A percentile compares a stretch with the other conserved stretches of the same genome.
These are phyloP conservation scores for Cercospora citrullina DNA, from an alignment of 2,329 filamentous ascomycete species.

Conservation along the genomic window DNA sequence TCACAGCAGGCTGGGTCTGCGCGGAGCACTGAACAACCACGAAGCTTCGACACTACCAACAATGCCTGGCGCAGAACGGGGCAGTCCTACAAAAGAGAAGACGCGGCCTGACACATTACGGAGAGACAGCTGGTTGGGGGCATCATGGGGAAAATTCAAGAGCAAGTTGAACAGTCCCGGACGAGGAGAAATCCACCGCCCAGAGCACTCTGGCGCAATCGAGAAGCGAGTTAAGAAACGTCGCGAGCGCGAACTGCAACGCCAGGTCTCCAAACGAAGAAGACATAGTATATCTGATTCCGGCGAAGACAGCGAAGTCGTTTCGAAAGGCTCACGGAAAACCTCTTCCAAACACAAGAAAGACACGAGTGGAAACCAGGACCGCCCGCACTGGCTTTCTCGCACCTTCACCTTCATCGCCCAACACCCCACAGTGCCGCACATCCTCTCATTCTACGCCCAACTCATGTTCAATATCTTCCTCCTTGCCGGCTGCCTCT, in stretches of 20 bases:
- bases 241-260: slow-evolving; percentile 32
- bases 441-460: slow-evolving; percentile 66
- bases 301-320: slow-evolving; percentile 32
- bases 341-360: slow-evolving; percentile 25
- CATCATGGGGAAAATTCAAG: slow-evolving; percentile 31
- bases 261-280: slow-evolving; percentile 28
- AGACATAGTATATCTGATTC: slow-evolving; percentile 39
- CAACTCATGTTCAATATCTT: slow-evolving; percentile 67
- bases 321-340: slow-evolving; percentile 30
- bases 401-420: slow-evolving; percentile 63
- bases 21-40: slow-evolving; percentile 28
- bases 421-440: slow-evolving; percentile 64
- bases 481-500: slow-evolving; percentile 59
- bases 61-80: slow-evolving; percentile 27
- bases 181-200: slow-evolving; percentile 40
- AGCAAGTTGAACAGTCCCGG: slow-evolving; percentile 41
- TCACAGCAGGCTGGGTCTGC: slow-evolving; percentile 24
- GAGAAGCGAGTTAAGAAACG: slow-evolving; percentile 42
- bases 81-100: slow-evolving; percentile 40
- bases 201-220: slow-evolving; percentile 41
- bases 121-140: slow-evolving; percentile 32
- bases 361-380: slow-evolving; percentile 22
- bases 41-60: slow-evolving; percentile 23
- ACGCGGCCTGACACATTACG: slow-evolving; percentile 24
- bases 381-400: slow-evolving; percentile 34